phyloP scores from a whole-genome alignment of 169 alveolate species.

The Eimeria nieschulzi region DNA sequence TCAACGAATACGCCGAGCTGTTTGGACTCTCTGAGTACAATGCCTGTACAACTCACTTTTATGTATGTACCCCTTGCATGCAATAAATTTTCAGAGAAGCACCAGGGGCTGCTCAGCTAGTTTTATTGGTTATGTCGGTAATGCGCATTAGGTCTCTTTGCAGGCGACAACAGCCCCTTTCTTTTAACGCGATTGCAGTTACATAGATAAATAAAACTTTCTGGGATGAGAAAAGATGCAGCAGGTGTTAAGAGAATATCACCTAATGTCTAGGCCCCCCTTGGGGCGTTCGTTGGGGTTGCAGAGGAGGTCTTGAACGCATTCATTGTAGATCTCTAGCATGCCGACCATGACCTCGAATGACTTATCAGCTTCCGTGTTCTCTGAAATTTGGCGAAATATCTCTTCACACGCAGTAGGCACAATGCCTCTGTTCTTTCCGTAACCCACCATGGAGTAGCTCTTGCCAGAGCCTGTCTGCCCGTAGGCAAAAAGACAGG shows the following conservation, averaged over 20 bases:
- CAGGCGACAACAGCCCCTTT: no score
- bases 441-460: slow-evolving; percentile 94
- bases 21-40: slow-evolving; percentile 86
- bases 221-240: not conserved
- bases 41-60: no score
- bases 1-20: slow-evolving; percentile 87
- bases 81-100: no score
- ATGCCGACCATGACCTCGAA: slow-evolving; percentile 84
- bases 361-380: slow-evolving; percentile 73
- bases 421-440: slow-evolving; percentile 90
- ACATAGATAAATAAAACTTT: not conserved
- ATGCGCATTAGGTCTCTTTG: no score
- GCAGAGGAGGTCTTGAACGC: slow-evolving; percentile 87
- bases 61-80: no score
- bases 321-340: slow-evolving; percentile 92
- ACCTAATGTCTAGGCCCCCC: slow-evolving; percentile 82
- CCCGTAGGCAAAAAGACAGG: slow-evolving; percentile 94
- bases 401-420: slow-evolving; percentile 91
- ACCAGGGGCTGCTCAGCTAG: no score
- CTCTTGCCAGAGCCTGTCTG: slow-evolving; percentile 91
- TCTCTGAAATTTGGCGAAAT: slow-evolving; percentile 81
- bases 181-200: no score
- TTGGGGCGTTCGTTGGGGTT: slow-evolving; percentile 84
- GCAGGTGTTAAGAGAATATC: not conserved
- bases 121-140: no score